A percentile compares a stretch with the other conserved stretches of the same genome.
Evolutionary conservation across 225 moss, liverwort and hornwort genomes (phyloP).

Genomic region (Bryum argenteum): DNA sequence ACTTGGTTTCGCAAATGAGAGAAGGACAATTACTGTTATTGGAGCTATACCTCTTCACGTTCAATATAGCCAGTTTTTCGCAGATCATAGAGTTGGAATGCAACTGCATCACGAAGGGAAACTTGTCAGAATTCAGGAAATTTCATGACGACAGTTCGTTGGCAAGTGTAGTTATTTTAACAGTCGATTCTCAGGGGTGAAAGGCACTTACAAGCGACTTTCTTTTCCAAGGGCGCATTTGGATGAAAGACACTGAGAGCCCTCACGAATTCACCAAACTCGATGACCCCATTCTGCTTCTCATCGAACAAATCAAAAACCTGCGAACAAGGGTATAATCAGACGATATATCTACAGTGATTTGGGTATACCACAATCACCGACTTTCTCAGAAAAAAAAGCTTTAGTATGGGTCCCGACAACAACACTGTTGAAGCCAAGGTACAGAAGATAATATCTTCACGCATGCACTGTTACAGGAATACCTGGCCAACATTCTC

Average conservation of each 20-base stretch:
- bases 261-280: conserved; percentile 92
- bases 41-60: conserved; percentile 74
- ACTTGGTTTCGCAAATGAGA: no score
- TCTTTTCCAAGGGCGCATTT: conserved; percentile 59
- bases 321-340: conserved; percentile 35
- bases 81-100: conserved; percentile 86
- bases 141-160: conserved; percentile 1
- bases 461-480: no score
- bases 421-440: no score
- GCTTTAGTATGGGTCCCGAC: no score
- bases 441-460: no score
- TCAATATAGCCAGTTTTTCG: conserved; percentile 92
- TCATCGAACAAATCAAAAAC: conserved; percentile 88
- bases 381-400: no score
- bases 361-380: no score
- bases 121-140: conserved; percentile 19
- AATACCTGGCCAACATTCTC: no score
- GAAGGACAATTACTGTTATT: neutral
- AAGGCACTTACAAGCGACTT: conserved; percentile 64
- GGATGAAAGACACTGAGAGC: conserved; percentile 94
- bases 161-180: neutral
- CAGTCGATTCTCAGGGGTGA: neutral
- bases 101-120: conserved; percentile 63
- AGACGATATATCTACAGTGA: no score
- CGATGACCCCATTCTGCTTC: conserved; percentile 90